Evolutionary conservation across 129 eudicot genomes (phyloP).

Genomic region (Flaveria ramosissima): DNA sequence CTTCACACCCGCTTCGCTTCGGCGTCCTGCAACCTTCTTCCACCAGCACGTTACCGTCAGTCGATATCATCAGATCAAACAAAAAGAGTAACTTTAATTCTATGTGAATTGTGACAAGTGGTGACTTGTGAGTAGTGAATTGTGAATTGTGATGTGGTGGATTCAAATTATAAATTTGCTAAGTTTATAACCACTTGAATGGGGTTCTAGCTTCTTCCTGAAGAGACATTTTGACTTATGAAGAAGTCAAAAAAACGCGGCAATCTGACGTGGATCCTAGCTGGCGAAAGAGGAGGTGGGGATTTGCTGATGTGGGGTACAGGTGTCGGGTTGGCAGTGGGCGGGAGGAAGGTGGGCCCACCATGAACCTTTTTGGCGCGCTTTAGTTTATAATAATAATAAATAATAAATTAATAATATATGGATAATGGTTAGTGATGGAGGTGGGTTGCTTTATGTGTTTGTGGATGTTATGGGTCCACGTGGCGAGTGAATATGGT

Average conservation of each 20-base stretch:
- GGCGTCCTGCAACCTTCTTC: conserved; percentile 53
- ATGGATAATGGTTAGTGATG: not conserved
- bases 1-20: conserved; percentile 22
- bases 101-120: not conserved
- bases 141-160: conserved; percentile 1
- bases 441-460: conserved; percentile 7
- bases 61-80: conserved; percentile 25
- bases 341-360: not conserved
- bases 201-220: conserved; percentile 19
- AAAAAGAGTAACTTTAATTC: not conserved
- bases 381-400: not conserved
- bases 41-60: conserved; percentile 9
- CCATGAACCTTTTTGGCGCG: conserved; percentile 10
- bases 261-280: conserved; percentile 28
- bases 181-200: not conserved
- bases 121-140: not conserved
- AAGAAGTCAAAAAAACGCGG: not conserved
- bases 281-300: conserved; percentile 15
- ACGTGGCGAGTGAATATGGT: conserved; percentile 19
- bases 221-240: conserved; percentile 4
- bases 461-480: not conserved
- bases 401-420: not conserved
- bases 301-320: conserved; percentile 2
- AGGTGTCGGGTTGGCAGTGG: conserved; percentile 12
- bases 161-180: not conserved